phyloP scores from a whole-genome alignment of 257 asterid species.

The Mentha longifolia region DNA sequence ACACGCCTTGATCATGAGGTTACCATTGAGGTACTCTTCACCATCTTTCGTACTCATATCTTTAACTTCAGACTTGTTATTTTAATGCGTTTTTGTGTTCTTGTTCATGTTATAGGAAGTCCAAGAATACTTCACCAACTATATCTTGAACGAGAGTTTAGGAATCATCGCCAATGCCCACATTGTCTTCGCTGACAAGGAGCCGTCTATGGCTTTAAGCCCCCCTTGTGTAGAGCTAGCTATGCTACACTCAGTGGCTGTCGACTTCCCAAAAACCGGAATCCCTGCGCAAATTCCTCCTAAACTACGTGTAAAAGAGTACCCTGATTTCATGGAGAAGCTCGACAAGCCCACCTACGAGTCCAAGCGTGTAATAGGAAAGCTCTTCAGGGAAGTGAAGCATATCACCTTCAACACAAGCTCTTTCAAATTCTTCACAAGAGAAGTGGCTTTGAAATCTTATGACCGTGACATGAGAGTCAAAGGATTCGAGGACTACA shows the following conservation, averaged over 20 bases:
- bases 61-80: neutral
- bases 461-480: slow-evolving; percentile 73
- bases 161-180: slow-evolving; percentile 76
- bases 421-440: slow-evolving; percentile 50
- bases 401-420: slow-evolving; percentile 47
- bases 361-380: slow-evolving; percentile 69
- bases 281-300: slow-evolving; percentile 85
- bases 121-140: slow-evolving; percentile 80
- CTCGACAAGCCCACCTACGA: slow-evolving; percentile 59
- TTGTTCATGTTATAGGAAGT: slow-evolving; percentile 57
- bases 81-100: neutral
- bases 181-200: slow-evolving; percentile 75
- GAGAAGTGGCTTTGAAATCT: slow-evolving; percentile 56
- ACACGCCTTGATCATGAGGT: slow-evolving; percentile 66
- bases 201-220: slow-evolving; percentile 57
- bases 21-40: slow-evolving; percentile 63
- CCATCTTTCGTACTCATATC: neutral
- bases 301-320: slow-evolving; percentile 66
- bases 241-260: slow-evolving; percentile 68
- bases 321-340: slow-evolving; percentile 96
- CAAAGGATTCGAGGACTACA: slow-evolving; percentile 64
- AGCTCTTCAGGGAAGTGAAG: slow-evolving; percentile 71
- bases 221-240: slow-evolving; percentile 66
- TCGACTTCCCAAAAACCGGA: slow-evolving; percentile 91
- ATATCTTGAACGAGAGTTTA: slow-evolving; percentile 80